phyloP scores from a whole-genome alignment of 2,329 filamentous ascomycete genomes.

The Cladosporium velox region DNA sequence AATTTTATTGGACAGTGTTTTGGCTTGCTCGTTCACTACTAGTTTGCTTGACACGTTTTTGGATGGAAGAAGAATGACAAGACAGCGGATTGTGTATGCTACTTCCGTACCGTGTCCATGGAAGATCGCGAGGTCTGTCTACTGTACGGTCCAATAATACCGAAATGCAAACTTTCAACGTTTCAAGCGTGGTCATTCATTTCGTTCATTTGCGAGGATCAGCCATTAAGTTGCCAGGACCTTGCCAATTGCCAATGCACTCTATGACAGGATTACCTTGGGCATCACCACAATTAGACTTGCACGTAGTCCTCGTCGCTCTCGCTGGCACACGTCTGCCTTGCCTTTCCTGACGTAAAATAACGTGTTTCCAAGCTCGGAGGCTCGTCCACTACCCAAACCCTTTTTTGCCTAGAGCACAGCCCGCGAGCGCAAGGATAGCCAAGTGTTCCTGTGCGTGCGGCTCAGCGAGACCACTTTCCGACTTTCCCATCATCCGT shows the following conservation, averaged over 20 bases:
- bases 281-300: neutral
- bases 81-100: neutral
- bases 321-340: neutral
- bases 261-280: neutral
- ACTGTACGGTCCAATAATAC: neutral
- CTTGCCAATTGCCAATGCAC: neutral
- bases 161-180: neutral
- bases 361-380: neutral
- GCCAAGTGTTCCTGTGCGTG: constrained; percentile 4
- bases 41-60: neutral
- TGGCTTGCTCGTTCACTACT: neutral
- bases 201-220: neutral
- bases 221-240: neutral
- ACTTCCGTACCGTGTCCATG: neutral
- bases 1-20: neutral
- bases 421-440: neutral
- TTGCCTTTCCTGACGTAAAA: neutral
- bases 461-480: constrained; percentile 2
- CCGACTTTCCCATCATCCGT: neutral
- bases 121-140: neutral
- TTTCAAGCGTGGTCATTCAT: neutral
- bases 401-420: neutral
- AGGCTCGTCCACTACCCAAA: neutral
- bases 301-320: neutral
- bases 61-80: neutral